Evolutionary conservation across 257 asterid genomes (phyloP).

Genomic region (Fraxinus pennsylvanica): DNA sequence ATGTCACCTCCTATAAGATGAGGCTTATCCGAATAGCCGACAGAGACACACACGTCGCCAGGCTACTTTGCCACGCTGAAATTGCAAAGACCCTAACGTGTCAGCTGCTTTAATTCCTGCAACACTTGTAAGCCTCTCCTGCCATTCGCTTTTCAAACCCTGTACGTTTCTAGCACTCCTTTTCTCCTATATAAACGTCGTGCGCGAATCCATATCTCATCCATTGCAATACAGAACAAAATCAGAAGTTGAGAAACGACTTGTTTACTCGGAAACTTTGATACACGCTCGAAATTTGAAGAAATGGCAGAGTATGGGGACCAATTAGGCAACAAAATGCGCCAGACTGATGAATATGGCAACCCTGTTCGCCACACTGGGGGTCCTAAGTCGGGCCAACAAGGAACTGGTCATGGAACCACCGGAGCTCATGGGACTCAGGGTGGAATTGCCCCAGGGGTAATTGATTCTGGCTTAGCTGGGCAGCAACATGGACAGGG

Average conservation of each 20-base stretch:
- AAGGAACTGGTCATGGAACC: constrained; percentile 7
- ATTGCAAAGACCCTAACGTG: neutral
- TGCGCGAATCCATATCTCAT: too few relatives aligned
- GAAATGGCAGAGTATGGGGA: constrained; percentile 48
- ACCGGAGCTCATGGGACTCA: neutral
- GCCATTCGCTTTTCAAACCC: neutral
- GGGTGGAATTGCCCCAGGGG: neutral
- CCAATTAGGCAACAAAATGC: constrained; percentile 7
- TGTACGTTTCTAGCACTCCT: neutral
- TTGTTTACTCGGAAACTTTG: neutral
- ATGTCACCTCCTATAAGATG: neutral
- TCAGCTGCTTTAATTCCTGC: neutral
- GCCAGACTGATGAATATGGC: constrained; percentile 36
- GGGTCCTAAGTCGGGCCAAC: constrained; percentile 23
- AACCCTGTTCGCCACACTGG: constrained; percentile 37
- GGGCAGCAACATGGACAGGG: constrained; percentile 12
- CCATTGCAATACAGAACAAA: neutral
- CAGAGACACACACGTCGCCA: neutral
- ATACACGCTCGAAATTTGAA: neutral
- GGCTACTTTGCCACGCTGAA: neutral
- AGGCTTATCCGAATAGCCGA: too few relatives aligned
- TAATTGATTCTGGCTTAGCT: constrained; percentile 1
- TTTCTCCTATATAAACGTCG: neutral
- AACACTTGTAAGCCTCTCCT: neutral
- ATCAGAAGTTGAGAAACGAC: neutral